These are phyloP conservation scores for Flaveria robusta DNA, from an alignment of 129 eudicot genomes.

Conservation along the genomic window DNA sequence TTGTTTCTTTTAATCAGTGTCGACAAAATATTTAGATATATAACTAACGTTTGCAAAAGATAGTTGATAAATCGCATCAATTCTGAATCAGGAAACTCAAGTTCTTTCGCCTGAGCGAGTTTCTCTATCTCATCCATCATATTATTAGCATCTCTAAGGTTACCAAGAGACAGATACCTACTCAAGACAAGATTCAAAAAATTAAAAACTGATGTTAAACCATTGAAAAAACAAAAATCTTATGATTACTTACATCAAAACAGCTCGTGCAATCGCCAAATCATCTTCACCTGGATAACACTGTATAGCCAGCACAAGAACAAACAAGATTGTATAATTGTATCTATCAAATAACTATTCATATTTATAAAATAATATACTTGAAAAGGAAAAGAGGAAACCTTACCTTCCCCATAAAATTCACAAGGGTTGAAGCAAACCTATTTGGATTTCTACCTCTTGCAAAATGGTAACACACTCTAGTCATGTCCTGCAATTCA, in stretches of 20 bases:
- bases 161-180: slow-evolving; percentile 87
- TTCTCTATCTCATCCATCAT: slow-evolving; percentile 76
- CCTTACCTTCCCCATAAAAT: slow-evolving; percentile 91
- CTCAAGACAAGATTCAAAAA: slow-evolving; percentile 3
- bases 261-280: slow-evolving; percentile 93
- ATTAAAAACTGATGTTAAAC: neutral
- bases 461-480: slow-evolving; percentile 83
- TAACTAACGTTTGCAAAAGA: slow-evolving; percentile 80
- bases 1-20: slow-evolving; percentile 3
- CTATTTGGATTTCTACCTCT: slow-evolving; percentile 76
- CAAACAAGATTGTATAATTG: slow-evolving; percentile 7
- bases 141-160: slow-evolving; percentile 85
- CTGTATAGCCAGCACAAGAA: slow-evolving; percentile 46
- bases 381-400: neutral
- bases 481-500: slow-evolving; percentile 79
- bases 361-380: slow-evolving; percentile 1
- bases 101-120: slow-evolving; percentile 52
- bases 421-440: slow-evolving; percentile 81
- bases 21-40: neutral
- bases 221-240: neutral
- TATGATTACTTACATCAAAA: slow-evolving; percentile 65
- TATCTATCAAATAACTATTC: slow-evolving; percentile 4
- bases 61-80: slow-evolving; percentile 67
- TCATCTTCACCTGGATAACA: slow-evolving; percentile 99
- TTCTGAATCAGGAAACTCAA: slow-evolving; percentile 69